Percentiles rank a stretch among this genome's conserved stretches.
These are phyloP conservation scores for Chamaecrista fasciculata DNA, from an alignment of 306 rosid species.

Conservation along the genomic window DNA sequence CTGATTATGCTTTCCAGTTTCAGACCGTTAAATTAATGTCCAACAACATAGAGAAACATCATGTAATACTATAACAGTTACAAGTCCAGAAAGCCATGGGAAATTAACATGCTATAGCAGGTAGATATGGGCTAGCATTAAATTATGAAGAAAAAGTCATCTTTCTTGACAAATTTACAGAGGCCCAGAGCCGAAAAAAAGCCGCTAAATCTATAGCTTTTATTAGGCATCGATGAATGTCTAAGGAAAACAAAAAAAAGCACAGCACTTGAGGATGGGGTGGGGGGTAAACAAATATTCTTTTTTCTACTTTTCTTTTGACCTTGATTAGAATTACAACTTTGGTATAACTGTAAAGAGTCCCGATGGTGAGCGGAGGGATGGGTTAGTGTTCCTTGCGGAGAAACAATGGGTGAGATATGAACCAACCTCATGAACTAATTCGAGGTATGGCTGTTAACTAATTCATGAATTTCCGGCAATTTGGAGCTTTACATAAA, in stretches of 20 bases:
- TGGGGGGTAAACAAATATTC: not conserved
- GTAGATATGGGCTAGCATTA: slow-evolving; percentile 30
- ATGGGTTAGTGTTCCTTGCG: slow-evolving; percentile 76
- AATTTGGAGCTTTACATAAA: slow-evolving; percentile 91
- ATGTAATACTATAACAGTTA: too few species aligned
- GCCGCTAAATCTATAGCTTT: slow-evolving; percentile 49
- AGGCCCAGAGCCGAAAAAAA: slow-evolving; percentile 38
- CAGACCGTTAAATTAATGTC: not conserved
- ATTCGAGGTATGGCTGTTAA: slow-evolving; percentile 10
- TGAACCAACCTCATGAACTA: slow-evolving; percentile 5
- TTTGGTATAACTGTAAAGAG: slow-evolving; percentile 56
- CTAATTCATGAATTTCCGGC: slow-evolving; percentile 97
- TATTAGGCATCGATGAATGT: slow-evolving; percentile 48
- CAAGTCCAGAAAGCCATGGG: not conserved
- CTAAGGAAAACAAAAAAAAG: slow-evolving; percentile 34
- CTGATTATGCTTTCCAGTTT: not conserved
- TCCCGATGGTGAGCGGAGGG: slow-evolving; percentile 44
- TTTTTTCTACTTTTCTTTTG: not conserved
- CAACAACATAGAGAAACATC: too few species aligned
- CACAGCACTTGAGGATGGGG: not conserved
- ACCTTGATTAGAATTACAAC: slow-evolving; percentile 47
- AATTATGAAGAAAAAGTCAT: slow-evolving; percentile 22
- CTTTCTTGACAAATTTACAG: slow-evolving; percentile 36
- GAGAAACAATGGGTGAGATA: slow-evolving; percentile 60
- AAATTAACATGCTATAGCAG: not conserved